Evolutionary conservation across 148 eudicot species (phyloP).

Genomic region (Cornus controversa): DNA sequence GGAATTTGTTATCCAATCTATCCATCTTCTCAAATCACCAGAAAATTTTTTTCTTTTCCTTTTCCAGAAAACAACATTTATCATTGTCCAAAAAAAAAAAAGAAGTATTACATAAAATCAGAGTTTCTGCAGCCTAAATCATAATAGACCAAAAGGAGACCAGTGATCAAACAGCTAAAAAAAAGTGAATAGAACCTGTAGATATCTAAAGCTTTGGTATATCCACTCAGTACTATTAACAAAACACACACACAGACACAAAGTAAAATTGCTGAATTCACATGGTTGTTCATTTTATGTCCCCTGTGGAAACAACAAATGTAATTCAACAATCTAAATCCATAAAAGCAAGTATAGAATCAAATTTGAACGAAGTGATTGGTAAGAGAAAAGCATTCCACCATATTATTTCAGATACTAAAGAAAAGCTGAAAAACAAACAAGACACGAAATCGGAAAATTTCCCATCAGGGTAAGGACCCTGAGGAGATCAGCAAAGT

Average conservation of each 20-base stretch:
- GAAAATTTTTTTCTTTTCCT: neutral
- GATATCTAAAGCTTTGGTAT: neutral
- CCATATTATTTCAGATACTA: neutral
- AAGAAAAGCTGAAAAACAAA: neutral
- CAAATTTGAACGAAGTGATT: neutral
- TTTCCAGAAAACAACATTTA: neutral
- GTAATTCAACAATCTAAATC: too few species aligned
- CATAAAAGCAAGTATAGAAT: conserved; percentile 6
- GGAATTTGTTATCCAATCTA: neutral
- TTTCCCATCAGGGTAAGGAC: neutral
- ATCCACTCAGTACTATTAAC: neutral
- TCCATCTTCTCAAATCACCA: neutral
- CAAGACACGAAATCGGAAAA: neutral
- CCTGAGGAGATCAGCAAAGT: neutral
- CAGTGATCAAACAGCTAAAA: conserved; percentile 5
- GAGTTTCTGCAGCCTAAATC: neutral
- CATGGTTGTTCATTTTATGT: conserved; percentile 3
- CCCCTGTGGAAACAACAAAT: neutral
- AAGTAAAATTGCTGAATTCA: neutral
- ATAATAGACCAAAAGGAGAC: neutral
- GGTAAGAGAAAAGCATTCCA: neutral
- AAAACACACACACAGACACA: too few species aligned
- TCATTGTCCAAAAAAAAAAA: neutral
- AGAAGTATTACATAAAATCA: neutral
- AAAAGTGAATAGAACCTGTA: neutral